Evolutionary conservation across 2,329 filamentous ascomycete species (phyloP), one percentile per base, ranked within the genome.

Genomic region (Paecilomyces sp.): DNA sequence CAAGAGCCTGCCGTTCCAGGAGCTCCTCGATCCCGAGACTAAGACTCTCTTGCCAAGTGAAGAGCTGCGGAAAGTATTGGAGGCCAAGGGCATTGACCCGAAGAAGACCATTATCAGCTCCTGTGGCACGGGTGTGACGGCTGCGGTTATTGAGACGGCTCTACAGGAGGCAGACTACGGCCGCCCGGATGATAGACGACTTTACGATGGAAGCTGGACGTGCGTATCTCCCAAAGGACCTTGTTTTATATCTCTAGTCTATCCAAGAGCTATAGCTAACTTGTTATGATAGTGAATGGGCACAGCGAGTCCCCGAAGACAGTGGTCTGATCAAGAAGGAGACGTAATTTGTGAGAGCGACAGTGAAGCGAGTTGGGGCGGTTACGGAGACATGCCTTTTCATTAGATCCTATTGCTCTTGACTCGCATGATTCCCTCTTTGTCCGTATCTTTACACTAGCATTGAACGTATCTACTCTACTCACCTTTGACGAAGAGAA

Each of bases 121-220:
- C 68, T 99, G 94, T 68, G 94, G 94, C 12, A 97, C 92, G 6
- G 94, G 94, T 34, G 93, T 99, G 57, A 97, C 92, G 11, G 94
- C 94, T 7, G 91, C 90, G 18, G 85, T 97, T 52, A 85, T 99
- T 51, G 94, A 99, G 71, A 88, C 92, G 41, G 94, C 92, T 1
- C 77, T 99, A 58, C 85, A 85, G 31, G 87, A 91, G 74, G 91
- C 92, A 24, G 88, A 87, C 1, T 92, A 86, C 70, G 90, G 89
- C 1, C 79, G 84, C 3, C 76, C 83, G 0, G 83, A 87, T 62
- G 84, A 84, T 58, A 85, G 90, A 65, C 87, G 84, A 70, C 82
- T 99, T 24, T 99, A 99, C 70, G 94, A 99, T 74, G 94, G 94
- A 55, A 96, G 92, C 75, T 99, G 94, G 94, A 97, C 94, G 84